Conservation (phyloP, 176 grass and related monocot species). For the Hsuehochloa calcarea region DNA sequence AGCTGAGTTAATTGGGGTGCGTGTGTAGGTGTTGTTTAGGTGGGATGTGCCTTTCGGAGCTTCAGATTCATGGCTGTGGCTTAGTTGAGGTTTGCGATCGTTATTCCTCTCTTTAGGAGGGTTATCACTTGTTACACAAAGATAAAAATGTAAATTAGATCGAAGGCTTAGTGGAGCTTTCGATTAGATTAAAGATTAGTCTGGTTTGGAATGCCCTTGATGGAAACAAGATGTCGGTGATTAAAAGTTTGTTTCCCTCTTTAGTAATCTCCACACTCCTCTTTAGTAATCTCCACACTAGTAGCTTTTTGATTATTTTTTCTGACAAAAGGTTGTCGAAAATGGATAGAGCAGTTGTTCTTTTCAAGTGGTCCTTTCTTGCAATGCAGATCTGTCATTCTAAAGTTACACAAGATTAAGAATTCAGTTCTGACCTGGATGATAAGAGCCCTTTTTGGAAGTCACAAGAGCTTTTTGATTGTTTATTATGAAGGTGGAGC, state of each 20-base stretch:
- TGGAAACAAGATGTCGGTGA: not conserved
- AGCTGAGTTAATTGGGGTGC: not conserved
- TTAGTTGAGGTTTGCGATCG: not conserved
- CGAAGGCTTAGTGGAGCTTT: not conserved
- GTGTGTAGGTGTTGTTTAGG: conserved; percentile 34
- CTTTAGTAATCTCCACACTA: not conserved
- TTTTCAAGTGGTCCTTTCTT: not conserved
- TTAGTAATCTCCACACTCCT: not conserved
- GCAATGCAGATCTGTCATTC: conserved; percentile 16
- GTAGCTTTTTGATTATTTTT: not conserved
- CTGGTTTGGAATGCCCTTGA: not conserved
- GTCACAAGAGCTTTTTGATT: not conserved
- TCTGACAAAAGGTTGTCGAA: not conserved
- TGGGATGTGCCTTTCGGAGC: conserved; percentile 26
- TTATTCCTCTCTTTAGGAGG: not conserved
- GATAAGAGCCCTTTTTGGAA: conserved; percentile 1
- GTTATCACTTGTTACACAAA: not conserved
- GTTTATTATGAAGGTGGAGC: not conserved
- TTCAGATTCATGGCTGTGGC: conserved; percentile 17
- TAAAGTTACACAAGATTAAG: not conserved
- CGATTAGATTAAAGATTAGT: not conserved
- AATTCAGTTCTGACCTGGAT: not conserved
- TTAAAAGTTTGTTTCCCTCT: not conserved
- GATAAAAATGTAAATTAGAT: not conserved
- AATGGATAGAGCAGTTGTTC: not conserved